Evolutionary conservation across 106 monocot species (phyloP), one percentile per base, ranked within the genome.

Genomic region (Dendrobium nobile): DNA sequence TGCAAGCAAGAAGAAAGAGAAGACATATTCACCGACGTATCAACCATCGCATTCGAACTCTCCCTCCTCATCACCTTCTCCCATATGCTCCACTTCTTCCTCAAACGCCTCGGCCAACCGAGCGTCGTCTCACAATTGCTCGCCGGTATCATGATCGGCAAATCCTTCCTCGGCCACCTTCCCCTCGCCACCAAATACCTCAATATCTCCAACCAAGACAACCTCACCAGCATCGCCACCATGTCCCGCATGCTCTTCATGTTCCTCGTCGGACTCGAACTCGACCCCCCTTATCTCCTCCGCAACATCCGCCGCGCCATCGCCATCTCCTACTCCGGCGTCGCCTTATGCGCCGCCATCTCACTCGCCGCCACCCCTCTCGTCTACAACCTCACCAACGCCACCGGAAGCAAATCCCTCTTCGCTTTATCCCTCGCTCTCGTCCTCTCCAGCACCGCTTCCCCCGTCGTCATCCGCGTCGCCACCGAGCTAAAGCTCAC

Each of bases 61-160:
- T 16, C 40, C 43, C 37, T 87, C 31, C 73, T 82, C 45, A 26
- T 85, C 40, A 10, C 54, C 75, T 47, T 85, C 65, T 77, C 59
- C 56, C 28, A 75, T 0, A 9, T 77, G 80, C 26, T 85, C 47
- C 85, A 88, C 56, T 19, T 77, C 61, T n/a, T 85, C 27, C 82
- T 88, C 68, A 48, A 61, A 20, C 85, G 79, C 41, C 56, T 88
- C 17, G 77, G 82, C 15, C 85, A 82, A 47, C 88, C 88, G 3
- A 79, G 68, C 41, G 43, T 79, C 58, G 61, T 85, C 58, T 85
- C 88, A 13, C 56, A 68, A 22, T 72, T 78, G 79, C 82, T 87
- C 85, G 85, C 87, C 2, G 92, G 92, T 1, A 42, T 92, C 5
- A 2, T 92, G 6, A 22, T 88, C 3, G 87, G 92, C 3, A 83